phyloP scores from a whole-genome alignment of 2,329 filamentous ascomycete species.

The Didymella exigua region DNA sequence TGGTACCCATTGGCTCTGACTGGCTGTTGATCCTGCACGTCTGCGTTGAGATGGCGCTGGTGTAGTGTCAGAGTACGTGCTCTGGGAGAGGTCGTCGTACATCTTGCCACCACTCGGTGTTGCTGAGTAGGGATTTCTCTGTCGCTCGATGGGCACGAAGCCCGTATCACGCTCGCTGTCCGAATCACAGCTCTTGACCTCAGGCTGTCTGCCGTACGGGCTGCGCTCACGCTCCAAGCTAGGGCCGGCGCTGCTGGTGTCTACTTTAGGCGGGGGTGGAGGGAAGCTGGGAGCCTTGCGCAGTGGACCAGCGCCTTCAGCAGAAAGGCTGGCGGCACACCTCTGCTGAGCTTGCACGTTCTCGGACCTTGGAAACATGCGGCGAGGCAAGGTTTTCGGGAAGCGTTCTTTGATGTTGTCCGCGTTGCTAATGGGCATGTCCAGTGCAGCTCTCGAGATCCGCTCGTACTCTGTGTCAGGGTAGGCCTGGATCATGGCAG shows the following conservation, averaged over 20 bases:
- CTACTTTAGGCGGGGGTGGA: constrained; percentile 38
- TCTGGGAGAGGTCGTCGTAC: constrained; percentile 51
- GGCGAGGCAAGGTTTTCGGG: constrained; percentile 76
- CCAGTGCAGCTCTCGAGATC: constrained; percentile 69
- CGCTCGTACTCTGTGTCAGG: constrained; percentile 76
- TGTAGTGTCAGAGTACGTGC: constrained; percentile 33
- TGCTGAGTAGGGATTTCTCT: constrained; percentile 68
- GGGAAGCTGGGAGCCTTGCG: constrained; percentile 45
- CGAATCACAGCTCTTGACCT: constrained; percentile 37
- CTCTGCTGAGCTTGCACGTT: constrained; percentile 64
- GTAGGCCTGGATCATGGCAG: constrained; percentile 72
- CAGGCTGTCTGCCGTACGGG: constrained; percentile 39
- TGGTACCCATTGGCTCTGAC: constrained; percentile 37
- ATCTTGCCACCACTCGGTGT: constrained; percentile 65
- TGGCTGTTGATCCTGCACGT: constrained; percentile 42
- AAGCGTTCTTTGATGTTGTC: constrained; percentile 72
- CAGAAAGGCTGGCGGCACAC: constrained; percentile 64
- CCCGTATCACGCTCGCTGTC: constrained; percentile 45
- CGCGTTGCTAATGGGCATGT: constrained; percentile 72
- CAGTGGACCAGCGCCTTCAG: constrained; percentile 50
- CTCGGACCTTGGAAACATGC: constrained; percentile 68
- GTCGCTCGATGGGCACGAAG: constrained; percentile 64
- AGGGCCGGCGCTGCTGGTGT: constrained; percentile 12
- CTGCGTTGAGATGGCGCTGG: constrained; percentile 29
- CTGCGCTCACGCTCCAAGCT: constrained; percentile 44